Evolutionary conservation across 2,329 filamentous ascomycete genomes (phyloP), one percentile per base, ranked within the genome.

Genomic region (Dendrostoma leiphaemia): DNA sequence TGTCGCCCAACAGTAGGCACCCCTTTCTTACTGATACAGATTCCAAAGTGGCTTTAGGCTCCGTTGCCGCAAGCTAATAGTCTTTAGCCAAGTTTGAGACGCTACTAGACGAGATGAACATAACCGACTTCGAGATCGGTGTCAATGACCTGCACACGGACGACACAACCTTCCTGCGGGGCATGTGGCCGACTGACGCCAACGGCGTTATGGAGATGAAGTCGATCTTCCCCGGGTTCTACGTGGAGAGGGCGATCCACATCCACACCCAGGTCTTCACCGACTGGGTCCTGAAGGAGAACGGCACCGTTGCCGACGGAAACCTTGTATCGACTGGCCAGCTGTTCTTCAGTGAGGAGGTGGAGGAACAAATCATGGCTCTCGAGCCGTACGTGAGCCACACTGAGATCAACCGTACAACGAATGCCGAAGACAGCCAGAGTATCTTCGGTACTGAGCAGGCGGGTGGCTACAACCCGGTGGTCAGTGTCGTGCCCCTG

Each of bases 331-430:
- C 61, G 37, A 69, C 66, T 1, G 68, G 68, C 6, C 68, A 71
- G 54, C 34, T 71, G 7, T 70, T 63, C 56, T 64, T 70, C 9
- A 61, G 63, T 17, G 66, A 71, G 54, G 50, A 56, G 1, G 45
- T 70, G 1, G 61, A 60, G 9, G 35, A 64, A 46, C 59, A 67
- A 51, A 63, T 72, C 19, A 69, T 70, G 65, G 64, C 63, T 1
- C 40, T 69, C 3, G 62, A 69, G 54, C 69, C 69, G 2, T 72
- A 72, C 43, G 60, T 28, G 3, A 61, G 54, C 6, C 68, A 71
- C 51, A 69, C 64, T 1, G 23, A 65, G 57, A 69, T 71, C 38
- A 65, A 71, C 48, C 67, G 70, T 10, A 70, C 67, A 9, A 65
- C 61, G 13, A 73, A 72, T 51, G 61, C 45, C 13, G 43, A 53